Conservation (phyloP, 495 filamentous ascomycete species). For the Tuber microsphaerosporum region DNA sequence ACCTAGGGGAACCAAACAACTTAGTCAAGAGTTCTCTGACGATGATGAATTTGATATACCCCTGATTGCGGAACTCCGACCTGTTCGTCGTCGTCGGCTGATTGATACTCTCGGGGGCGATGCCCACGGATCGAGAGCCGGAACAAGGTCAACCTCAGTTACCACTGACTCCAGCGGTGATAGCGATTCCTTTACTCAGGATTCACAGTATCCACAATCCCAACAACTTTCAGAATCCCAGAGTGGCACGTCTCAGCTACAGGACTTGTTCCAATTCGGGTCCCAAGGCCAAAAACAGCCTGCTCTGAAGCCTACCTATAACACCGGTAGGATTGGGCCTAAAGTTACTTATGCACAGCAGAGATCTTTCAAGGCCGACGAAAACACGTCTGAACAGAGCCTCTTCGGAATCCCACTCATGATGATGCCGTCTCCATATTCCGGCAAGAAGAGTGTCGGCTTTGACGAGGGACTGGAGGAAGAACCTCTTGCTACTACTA, state of each 20-base stretch:
- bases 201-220: constrained; percentile 15
- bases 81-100: constrained; percentile 46
- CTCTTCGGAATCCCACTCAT: constrained; percentile 37
- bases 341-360: constrained; percentile 39
- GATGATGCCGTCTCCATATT: constrained; percentile 38
- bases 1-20: not conserved
- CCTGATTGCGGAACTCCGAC: constrained; percentile 18
- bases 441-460: constrained; percentile 33
- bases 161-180: constrained; percentile 18
- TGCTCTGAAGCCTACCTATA: constrained; percentile 47
- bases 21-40: not conserved
- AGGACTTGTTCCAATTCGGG: not conserved
- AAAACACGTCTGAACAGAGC: constrained; percentile 31
- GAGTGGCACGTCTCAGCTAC: not conserved
- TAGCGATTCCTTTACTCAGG: not conserved
- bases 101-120: constrained; percentile 51
- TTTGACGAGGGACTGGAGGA: constrained; percentile 52
- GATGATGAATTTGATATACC: not conserved
- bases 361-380: constrained; percentile 39
- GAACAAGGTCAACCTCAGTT: constrained; percentile 12
- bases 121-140: not conserved
- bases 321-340: constrained; percentile 41
- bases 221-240: constrained; percentile 16
- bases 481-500: constrained; percentile 42
- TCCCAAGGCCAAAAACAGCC: constrained; percentile 44